Base-by-base conservation (phyloP, 495 filamentous ascomycete species). In the Hypoxylon cercidicola region DNA sequence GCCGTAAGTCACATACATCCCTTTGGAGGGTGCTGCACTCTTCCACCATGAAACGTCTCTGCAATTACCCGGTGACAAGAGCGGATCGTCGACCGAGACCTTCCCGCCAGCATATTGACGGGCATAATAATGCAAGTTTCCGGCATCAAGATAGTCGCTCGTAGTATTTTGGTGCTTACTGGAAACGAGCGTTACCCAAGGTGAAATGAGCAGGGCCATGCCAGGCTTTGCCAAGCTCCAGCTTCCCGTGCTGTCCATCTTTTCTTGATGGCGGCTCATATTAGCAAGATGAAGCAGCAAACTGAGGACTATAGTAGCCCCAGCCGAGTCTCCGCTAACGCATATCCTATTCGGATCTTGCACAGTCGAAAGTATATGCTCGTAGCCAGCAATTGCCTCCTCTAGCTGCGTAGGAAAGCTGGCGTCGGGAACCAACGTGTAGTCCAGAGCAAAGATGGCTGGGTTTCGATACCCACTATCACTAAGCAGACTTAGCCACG, bases 391-490 rank as follows among this genome's bases (percentile, higher is more conserved):
- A 25, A 88, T 72, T 1, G 82, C 82, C 76, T 93, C 84, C 16
- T 87, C 79, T 8, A 92, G 67, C 70, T 93, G 91, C 8, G 77
- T 83, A 5, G 90, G 90, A 66, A 89, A 93, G 9, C 77, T 77
- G 34, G 82, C 81, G 58, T 91, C 88, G 10, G 90, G 91, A n/a
- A 92, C 89, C 1, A 93, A 81, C 7, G 87, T 89, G 69, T 93
- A 93, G 51, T 93, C 90, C 5, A 93, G 74, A 1, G 88, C 85
- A 69, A 93, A 89, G n/a, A 93, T 82, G 13, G 90, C 88, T 2
- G 91, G 90, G 68, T 92, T 93, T 12, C 69, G 48, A 68, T 88
- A 92, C 12, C 89, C 88, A 32, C 77, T 72, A 13, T 82, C 74
- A 25, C 79, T 75, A 34, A 93, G 76, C 0, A 88, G 70, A 40